A percentile compares a stretch with the other conserved stretches of the same genome.
Evolutionary conservation across 148 eudicot genomes (phyloP).

Genomic region (Fagopyrum homotropicum): DNA sequence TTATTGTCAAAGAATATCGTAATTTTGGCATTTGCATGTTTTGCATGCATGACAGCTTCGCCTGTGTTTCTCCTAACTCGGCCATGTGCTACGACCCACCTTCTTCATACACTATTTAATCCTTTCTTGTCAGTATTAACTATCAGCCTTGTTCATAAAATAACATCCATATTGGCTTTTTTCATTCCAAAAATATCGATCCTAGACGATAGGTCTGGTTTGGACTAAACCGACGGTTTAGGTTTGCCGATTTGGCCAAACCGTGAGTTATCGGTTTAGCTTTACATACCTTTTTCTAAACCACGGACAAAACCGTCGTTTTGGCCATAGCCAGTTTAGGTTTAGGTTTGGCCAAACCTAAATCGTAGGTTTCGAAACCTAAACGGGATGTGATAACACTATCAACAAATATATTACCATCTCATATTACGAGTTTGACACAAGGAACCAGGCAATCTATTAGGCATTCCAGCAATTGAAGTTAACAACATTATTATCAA

Average conservation of each 20-base stretch:
- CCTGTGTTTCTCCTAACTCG: not conserved
- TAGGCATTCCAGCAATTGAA: not conserved
- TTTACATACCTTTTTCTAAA: no score
- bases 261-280: no score
- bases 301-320: no score
- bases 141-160: not conserved
- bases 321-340: no score
- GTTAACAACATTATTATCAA: not conserved
- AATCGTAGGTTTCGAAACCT: no score
- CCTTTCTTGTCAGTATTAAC: not conserved
- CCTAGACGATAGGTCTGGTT: no score
- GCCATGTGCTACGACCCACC: not conserved
- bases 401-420: no score
- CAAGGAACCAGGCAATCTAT: not conserved
- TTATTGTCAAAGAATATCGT: not conserved
- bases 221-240: no score
- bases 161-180: not conserved
- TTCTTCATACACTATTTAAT: not conserved
- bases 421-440: no score
- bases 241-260: no score
- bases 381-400: no score
- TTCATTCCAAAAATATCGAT: not conserved
- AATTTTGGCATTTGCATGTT: not conserved
- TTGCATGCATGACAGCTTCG: not conserved
- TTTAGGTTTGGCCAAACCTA: no score